phyloP scores from a whole-genome alignment of 2,329 filamentous ascomycete species.

The Fusarium incarnatum region DNA sequence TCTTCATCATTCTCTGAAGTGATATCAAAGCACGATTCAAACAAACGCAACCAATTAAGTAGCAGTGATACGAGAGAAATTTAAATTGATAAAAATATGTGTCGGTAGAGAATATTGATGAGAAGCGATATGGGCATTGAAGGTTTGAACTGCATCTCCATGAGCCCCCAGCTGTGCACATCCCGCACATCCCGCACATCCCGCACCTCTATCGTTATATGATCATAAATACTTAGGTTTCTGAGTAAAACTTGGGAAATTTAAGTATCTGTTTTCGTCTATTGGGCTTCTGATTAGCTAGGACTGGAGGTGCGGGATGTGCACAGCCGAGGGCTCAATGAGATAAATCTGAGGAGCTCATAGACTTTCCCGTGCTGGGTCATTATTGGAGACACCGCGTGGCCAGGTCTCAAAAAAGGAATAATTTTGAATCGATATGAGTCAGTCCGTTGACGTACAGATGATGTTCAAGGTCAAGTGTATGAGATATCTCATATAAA shows the following conservation, averaged over 20 bases:
- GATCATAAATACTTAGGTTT: too few species aligned
- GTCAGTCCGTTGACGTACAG: not conserved
- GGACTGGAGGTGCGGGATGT: too few species aligned
- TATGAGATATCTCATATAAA: not conserved
- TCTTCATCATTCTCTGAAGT: not conserved
- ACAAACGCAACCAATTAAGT: not conserved
- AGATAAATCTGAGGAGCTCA: not conserved
- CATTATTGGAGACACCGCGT: not conserved
- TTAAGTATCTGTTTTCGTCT: too few species aligned
- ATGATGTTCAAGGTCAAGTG: not conserved
- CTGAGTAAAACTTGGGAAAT: too few species aligned
- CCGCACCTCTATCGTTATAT: too few species aligned
- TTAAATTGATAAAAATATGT: not conserved
- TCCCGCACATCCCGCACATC: too few species aligned
- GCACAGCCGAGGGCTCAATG: too few species aligned
- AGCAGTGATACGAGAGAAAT: not conserved
- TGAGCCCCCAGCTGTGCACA: too few species aligned
- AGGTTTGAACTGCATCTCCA: not conserved
- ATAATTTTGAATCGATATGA: not conserved
- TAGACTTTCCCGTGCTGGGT: not conserved
- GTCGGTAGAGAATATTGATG: not conserved
- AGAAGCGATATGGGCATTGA: not conserved
- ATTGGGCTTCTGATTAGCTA: too few species aligned
- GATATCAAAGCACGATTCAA: not conserved
- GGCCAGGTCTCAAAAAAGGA: not conserved